phyloP scores from a whole-genome alignment of 768 basidiomycete genomes.

The Mycena crocata region DNA sequence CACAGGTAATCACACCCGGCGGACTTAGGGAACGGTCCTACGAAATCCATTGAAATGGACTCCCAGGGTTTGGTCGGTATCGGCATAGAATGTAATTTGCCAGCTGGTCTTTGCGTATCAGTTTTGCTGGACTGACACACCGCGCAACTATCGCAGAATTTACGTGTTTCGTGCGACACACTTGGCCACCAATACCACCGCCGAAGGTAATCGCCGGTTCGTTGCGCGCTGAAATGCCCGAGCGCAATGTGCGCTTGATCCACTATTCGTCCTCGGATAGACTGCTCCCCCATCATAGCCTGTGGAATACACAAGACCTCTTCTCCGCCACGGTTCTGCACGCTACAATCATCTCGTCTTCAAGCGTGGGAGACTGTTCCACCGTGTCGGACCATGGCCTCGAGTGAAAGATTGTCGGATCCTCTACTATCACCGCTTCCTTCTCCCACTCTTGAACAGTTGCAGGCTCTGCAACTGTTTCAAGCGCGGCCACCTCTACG shows the following conservation, averaged over 20 bases:
- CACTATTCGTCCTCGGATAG: not conserved
- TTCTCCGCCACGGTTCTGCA: not conserved
- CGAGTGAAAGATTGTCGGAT: not conserved
- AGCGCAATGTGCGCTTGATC: not conserved
- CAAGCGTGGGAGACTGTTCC: not conserved
- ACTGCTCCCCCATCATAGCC: not conserved
- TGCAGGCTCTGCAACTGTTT: not conserved
- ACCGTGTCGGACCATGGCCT: not conserved
- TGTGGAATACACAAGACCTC: not conserved
- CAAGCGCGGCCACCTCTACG: not conserved
- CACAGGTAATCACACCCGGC: constrained; percentile 39
- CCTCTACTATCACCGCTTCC: not conserved
- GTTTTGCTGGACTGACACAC: not conserved
- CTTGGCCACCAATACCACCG: not conserved
- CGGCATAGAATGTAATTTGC: not conserved
- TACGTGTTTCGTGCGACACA: not conserved
- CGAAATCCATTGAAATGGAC: no score
- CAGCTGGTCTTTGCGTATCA: not conserved
- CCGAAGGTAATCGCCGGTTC: not conserved
- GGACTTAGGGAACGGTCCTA: constrained; percentile 39
- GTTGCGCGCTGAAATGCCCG: not conserved
- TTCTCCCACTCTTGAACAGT: not conserved
- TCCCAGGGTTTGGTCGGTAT: constrained; percentile 29
- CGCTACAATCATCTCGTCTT: not conserved
- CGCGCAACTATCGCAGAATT: not conserved